These are phyloP conservation scores for Erysimum pusillum DNA, from an alignment of 441 rosid genomes.

Conservation along the genomic window DNA sequence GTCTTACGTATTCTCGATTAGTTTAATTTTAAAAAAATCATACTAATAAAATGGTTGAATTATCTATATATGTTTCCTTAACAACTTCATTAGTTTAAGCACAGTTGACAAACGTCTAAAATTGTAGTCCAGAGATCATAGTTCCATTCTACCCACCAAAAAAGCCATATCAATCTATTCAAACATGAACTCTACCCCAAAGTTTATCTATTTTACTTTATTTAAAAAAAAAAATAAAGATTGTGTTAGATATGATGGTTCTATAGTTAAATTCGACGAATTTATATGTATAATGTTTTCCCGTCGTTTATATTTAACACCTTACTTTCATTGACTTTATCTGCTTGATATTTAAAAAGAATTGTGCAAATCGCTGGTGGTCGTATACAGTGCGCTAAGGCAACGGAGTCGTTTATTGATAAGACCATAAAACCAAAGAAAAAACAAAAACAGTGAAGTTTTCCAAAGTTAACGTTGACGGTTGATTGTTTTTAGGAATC, in stretches of 20 bases:
- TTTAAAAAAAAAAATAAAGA: not conserved
- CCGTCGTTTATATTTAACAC: not conserved
- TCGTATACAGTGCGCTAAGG: conserved; percentile 11
- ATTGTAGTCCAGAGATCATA: not conserved
- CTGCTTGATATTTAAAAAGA: not conserved
- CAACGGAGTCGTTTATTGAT: conserved; percentile 4
- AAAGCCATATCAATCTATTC: not conserved
- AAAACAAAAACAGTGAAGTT: not conserved
- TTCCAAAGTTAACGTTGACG: conserved; percentile 26
- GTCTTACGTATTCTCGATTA: conserved; percentile 25
- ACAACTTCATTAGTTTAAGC: conserved; percentile 5
- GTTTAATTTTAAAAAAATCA: not conserved
- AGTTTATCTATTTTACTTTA: not conserved
- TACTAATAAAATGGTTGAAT: not conserved
- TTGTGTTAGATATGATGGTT: not conserved
- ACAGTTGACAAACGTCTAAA: conserved; percentile 7
- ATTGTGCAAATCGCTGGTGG: conserved; percentile 9
- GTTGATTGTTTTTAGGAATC: not conserved
- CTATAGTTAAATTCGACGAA: not conserved
- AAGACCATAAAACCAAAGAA: not conserved
- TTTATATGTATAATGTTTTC: not conserved
- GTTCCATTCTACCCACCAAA: conserved; percentile 4
- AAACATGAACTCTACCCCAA: not conserved
- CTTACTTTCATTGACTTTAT: not conserved
- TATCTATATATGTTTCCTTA: not conserved